phyloP scores from a whole-genome alignment of 2,329 filamentous ascomycete species.

The Clathrospora elynae region DNA sequence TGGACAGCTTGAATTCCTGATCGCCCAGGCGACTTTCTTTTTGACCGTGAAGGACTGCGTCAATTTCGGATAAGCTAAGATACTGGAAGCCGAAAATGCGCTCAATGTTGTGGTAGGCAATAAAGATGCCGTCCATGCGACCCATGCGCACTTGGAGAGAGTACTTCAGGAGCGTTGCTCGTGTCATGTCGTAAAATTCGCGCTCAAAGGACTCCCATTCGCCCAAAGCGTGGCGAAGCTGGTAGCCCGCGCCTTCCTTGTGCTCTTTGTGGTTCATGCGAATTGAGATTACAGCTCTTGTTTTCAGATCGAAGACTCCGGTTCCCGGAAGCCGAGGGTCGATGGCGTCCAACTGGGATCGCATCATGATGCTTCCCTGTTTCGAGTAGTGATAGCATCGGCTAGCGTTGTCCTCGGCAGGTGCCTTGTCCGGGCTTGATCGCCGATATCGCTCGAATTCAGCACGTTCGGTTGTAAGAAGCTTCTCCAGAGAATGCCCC shows the following conservation, averaged over 20 bases:
- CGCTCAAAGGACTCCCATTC: slow-evolving; percentile 90
- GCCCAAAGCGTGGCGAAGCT: slow-evolving; percentile 77
- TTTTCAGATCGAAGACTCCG: slow-evolving; percentile 96
- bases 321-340: slow-evolving; percentile 85
- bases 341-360: slow-evolving; percentile 90
- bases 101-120: slow-evolving; percentile 92
- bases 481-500: slow-evolving; percentile 95
- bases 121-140: slow-evolving; percentile 97
- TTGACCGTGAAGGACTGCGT: slow-evolving; percentile 84
- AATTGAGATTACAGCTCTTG: slow-evolving; percentile 85
- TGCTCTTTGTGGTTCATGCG: slow-evolving; percentile 81
- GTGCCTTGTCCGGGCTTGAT: slow-evolving; percentile 64
- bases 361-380: slow-evolving; percentile 86
- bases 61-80: slow-evolving; percentile 83
- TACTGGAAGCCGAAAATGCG: slow-evolving; percentile 99
- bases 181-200: slow-evolving; percentile 96
- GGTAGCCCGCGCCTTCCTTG: slow-evolving; percentile 79
- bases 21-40: slow-evolving; percentile 71
- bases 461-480: slow-evolving; percentile 79
- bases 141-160: slow-evolving; percentile 96
- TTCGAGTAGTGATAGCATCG: slow-evolving; percentile 81
- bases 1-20: slow-evolving; percentile 80
- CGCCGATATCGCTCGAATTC: slow-evolving; percentile 83
- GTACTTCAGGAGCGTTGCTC: slow-evolving; percentile 93
- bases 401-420: slow-evolving; percentile 64